Percentiles rank a stretch among this genome's conserved stretches.
Conservation (phyloP, 805 yeast species). For the Ogataea paraovalis region DNA sequence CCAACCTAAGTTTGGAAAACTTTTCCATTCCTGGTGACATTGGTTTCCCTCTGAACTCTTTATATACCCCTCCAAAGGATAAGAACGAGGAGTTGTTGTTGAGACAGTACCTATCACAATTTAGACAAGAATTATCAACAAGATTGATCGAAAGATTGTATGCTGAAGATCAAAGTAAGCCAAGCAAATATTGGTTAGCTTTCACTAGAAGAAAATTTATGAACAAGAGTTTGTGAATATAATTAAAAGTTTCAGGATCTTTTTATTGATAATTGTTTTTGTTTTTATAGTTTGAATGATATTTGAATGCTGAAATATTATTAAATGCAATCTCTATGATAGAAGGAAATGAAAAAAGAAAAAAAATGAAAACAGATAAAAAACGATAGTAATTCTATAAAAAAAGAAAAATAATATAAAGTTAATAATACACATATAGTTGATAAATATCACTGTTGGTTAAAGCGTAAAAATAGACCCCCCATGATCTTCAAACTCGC, state of each 20-base stretch:
- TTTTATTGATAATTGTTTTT: not conserved
- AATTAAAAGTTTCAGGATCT: not conserved
- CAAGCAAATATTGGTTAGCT: constrained; percentile 94
- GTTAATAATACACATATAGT: not conserved
- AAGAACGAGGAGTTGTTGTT: constrained; percentile 75
- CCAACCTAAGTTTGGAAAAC: constrained; percentile 81
- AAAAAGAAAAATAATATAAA: not conserved
- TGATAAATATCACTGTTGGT: not conserved
- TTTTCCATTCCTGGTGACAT: constrained; percentile 94
- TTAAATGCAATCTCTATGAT: not conserved
- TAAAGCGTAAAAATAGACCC: constrained; percentile 59
- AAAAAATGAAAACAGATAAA: not conserved
- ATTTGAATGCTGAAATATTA: not conserved
- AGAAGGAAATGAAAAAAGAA: not conserved
- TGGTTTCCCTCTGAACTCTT: constrained; percentile 84
- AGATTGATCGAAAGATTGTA: constrained; percentile 75
- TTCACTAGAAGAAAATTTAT: constrained; percentile 92
- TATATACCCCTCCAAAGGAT: constrained; percentile 70
- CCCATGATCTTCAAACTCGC: constrained; percentile 65
- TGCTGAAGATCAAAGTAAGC: constrained; percentile 50
- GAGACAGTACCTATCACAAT: constrained; percentile 80
- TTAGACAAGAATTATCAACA: constrained; percentile 88
- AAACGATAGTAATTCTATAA: too few relatives aligned
- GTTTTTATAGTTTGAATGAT: not conserved
- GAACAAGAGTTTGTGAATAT: constrained; percentile 70